Base-by-base conservation (phyloP, 2,329 filamentous ascomycete genomes). In the Coniella vitis region DNA sequence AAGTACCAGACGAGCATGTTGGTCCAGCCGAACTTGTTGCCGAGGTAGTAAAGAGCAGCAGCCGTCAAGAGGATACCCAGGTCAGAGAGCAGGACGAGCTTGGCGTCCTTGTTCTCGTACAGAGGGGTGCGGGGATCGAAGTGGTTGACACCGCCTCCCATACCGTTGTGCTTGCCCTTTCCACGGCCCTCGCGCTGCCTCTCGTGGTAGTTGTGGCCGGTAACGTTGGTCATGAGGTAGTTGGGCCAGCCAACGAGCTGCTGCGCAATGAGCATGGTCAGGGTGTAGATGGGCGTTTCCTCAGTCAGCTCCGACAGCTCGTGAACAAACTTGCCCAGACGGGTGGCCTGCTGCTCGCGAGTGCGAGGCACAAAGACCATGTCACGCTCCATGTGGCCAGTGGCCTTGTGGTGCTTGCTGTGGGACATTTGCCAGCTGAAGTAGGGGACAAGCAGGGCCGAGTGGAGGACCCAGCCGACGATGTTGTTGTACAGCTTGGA, bases 381-480 rank as follows among this genome's bases (percentile, higher is more conserved):
- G 71, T 98, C 93, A 59, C 91, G 88, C 72, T 94, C 90, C 72
- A 98, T 84, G 77, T 98, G 82, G 61, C 90, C 93, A 35, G 93
- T 98, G 56, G 90, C 90, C 80, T 97, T 97, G 86, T 98, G 93
- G 76, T 98, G 93, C 82, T 95, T 95, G 75, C 89, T 87, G 74
- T 98, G 93, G 58, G 90, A 95, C 71, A 97, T 90, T 75, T 98
- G 95, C 93, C 93, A 98, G 65, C 89, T 95, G 75, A 96, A 98
- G 75, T 97, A 98, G 19, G 93, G 93, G 42, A 98, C 91, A 49
- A 96, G 76, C 35, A 96, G 81, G 38, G 82, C 69, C 34, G 90
- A 95, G 74, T 97, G 91, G 60, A 88, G 81, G 65, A 95, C 68
- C 87, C 88, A 96, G 62, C 91, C 91, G 51, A 93, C 89, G 21